Percentiles rank a stretch among this genome's conserved stretches.
Evolutionary conservation across 345 rosid species (phyloP).

Genomic region (Laguncularia racemosa): DNA sequence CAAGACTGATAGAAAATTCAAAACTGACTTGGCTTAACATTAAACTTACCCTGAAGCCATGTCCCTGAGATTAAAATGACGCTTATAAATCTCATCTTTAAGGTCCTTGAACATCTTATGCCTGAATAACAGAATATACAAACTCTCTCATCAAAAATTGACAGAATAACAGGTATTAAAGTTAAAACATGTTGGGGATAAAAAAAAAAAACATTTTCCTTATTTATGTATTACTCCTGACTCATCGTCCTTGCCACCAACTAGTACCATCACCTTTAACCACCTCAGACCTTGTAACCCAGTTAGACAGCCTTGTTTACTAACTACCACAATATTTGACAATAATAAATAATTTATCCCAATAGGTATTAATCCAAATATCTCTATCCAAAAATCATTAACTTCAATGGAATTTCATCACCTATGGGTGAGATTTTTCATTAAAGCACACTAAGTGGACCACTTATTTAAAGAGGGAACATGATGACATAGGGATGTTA

Average conservation of each 20-base stretch:
- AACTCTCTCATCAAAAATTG: neutral
- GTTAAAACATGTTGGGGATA: neutral
- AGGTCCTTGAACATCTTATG: constrained; percentile 80
- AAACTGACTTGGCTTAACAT: constrained; percentile 3
- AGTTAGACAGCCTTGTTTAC: neutral
- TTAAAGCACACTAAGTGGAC: too few relatives aligned
- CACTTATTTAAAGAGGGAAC: too few relatives aligned
- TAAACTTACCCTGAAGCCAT: constrained; percentile 71
- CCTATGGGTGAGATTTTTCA: too few relatives aligned
- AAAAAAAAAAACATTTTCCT: neutral
- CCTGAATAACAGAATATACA: constrained; percentile 34
- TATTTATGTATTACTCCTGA: neutral
- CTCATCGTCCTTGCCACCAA: too few relatives aligned
- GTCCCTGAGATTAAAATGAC: constrained; percentile 61
- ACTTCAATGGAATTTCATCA: too few relatives aligned
- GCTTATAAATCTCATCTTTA: constrained; percentile 65
- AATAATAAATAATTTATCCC: too few relatives aligned
- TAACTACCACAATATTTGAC: too few relatives aligned
- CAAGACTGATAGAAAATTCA: neutral
- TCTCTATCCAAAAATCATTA: too few relatives aligned
- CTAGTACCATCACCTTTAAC: too few relatives aligned
- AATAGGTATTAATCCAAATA: too few relatives aligned
- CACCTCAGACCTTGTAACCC: too few relatives aligned
- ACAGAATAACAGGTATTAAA: neutral
- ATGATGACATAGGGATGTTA: too few relatives aligned